These are phyloP conservation scores for Casuarina equisetifolia DNA, from an alignment of 306 rosid genomes.

Conservation along the genomic window DNA sequence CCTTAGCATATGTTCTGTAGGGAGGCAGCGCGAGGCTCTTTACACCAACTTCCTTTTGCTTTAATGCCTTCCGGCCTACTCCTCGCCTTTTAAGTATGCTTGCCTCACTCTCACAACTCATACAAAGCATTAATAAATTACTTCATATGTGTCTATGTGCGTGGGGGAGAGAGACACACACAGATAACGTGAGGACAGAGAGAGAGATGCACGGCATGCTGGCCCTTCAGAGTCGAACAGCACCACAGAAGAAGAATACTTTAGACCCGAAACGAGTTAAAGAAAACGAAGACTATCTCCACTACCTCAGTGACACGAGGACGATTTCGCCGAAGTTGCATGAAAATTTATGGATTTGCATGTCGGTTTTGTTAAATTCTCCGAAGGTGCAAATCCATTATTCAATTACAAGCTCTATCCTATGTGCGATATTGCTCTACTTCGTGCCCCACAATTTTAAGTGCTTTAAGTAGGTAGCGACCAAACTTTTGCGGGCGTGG, in stretches of 20 bases:
- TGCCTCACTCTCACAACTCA: neutral
- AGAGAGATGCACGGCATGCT: neutral
- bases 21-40: slow-evolving; percentile 6
- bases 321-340: neutral
- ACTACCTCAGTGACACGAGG: neutral
- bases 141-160: neutral
- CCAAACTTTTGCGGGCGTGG: slow-evolving; percentile 21
- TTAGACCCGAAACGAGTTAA: neutral
- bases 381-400: slow-evolving; percentile 22
- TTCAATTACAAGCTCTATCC: neutral
- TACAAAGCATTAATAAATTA: neutral
- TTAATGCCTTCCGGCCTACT: slow-evolving; percentile 1
- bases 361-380: neutral
- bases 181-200: neutral
- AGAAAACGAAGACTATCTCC: neutral
- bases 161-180: neutral
- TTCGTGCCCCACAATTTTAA: slow-evolving; percentile 21
- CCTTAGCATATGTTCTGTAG: slow-evolving; percentile 4
- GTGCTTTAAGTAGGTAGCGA: slow-evolving; percentile 32
- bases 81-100: slow-evolving; percentile 28
- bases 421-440: slow-evolving; percentile 1
- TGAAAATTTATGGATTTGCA: neutral
- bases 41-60: slow-evolving; percentile 22
- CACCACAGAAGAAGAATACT: neutral
- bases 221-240: neutral